Conservation (phyloP, 768 basidiomycete genomes). For the button mushroom (Agaricus bisporus) region DNA sequence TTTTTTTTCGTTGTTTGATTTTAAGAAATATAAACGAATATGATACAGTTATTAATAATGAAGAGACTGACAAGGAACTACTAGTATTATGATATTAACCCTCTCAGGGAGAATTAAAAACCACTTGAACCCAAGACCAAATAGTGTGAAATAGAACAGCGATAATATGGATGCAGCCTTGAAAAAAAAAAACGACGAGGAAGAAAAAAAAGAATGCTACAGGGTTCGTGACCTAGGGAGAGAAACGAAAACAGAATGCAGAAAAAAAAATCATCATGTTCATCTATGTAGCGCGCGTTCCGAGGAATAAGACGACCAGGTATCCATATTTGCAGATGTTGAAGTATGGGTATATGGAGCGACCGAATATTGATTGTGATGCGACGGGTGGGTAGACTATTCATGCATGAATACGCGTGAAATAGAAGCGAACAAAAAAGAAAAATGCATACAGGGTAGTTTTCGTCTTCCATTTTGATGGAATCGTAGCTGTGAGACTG, state of each 20-base stretch:
- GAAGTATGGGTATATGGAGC: conserved; percentile 43
- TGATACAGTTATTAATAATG: conserved; percentile 8
- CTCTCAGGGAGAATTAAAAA: neutral
- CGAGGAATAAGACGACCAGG: conserved; percentile 61
- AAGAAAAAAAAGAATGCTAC: conserved; percentile 7
- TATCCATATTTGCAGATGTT: conserved; percentile 41
- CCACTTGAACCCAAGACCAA: neutral
- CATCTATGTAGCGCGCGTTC: conserved; percentile 60
- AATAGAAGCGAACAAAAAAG: neutral
- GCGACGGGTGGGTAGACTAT: conserved; percentile 28
- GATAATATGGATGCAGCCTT: conserved; percentile 5
- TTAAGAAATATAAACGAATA: conserved; percentile 6
- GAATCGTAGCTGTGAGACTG: conserved; percentile 10
- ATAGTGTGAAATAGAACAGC: neutral
- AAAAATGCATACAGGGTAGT: conserved; percentile 4
- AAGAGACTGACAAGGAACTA: neutral
- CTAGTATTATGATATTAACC: neutral
- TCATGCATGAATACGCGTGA: neutral
- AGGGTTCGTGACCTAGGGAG: conserved; percentile 3
- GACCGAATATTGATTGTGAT: conserved; percentile 20
- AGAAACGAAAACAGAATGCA: neutral
- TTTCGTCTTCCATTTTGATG: conserved; percentile 12
- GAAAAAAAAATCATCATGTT: conserved; percentile 13
- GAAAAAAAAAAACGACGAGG: too few relatives aligned
- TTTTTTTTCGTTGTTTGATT: neutral